Percentiles rank a stretch among this genome's conserved stretches.
phyloP scores from a whole-genome alignment of 2,329 filamentous ascomycete species.

The Pseudogymnoascus verrucosus region DNA sequence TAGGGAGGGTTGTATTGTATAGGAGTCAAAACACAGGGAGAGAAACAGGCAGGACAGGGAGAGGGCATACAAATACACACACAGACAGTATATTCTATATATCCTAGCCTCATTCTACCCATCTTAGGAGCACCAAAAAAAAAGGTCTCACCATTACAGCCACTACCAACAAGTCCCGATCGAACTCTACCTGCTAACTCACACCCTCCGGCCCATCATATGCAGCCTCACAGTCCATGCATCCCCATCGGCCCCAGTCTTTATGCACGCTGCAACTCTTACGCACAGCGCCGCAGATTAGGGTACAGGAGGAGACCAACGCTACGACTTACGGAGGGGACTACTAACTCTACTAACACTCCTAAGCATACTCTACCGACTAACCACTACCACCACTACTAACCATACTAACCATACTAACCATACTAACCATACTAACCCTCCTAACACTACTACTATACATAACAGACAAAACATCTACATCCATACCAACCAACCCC shows the following conservation, averaged over 20 bases:
- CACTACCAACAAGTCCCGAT: neutral
- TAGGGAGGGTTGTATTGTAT: neutral
- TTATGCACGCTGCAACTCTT: neutral
- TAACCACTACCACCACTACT: too few relatives aligned
- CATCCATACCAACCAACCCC: too few relatives aligned
- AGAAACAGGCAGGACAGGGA: too few relatives aligned
- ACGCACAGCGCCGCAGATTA: neutral
- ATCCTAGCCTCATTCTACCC: neutral
- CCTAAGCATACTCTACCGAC: too few relatives aligned
- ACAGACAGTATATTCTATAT: neutral
- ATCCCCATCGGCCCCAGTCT: neutral
- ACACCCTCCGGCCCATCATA: neutral
- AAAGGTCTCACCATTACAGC: neutral
- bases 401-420: too few relatives aligned
- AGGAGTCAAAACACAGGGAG: neutral
- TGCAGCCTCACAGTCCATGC: neutral
- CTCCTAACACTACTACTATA: too few relatives aligned
- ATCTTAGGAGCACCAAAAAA: neutral
- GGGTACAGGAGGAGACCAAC: neutral
- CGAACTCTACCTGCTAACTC: neutral
- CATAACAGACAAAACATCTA: too few relatives aligned
- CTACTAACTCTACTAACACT: too few relatives aligned
- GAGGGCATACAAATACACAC: neutral
- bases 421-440: too few relatives aligned
- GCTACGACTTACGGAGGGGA: neutral